Evolutionary conservation across 2,329 filamentous ascomycete genomes (phyloP), one percentile per base, ranked within the genome.

Genomic region (Fusarium sulawesiense): DNA sequence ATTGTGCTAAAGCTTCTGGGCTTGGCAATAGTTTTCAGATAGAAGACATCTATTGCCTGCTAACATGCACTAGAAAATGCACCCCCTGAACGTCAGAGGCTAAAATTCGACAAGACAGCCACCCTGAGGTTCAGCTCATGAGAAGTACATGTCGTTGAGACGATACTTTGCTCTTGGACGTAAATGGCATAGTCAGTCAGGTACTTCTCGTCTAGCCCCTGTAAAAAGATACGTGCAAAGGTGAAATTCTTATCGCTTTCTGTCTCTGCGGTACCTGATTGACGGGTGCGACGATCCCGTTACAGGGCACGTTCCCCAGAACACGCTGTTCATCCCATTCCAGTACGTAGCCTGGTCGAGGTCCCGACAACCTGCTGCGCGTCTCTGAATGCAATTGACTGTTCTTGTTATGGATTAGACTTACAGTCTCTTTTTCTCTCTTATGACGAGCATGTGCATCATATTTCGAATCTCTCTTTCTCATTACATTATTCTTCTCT

Each of bases 321-420:
- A 71, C 67, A 68, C 63, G 64, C 68, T 70, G 67, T 68, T 68
- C 66, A 68, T 64, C 63, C 57, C 67, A 68, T 70, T 70, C 66
- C 67, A 54, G 34, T 53, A 29, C 23, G 49, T 42, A 53, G 23
- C 18, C 34, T 41, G 34, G 34, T 37, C 34, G 23, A 20, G n/a
- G 49, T 29, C 27, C 7, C 23, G 40, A 27, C 61, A 61, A 61
- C 55, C 48, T 29, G 44, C 40, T 61, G 23, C 32, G 27, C 60
- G 56, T 56, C 44, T 55, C 14, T 23, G 29, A 60, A 46, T 37
- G 16, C 46, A 55, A 59, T 40, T 70, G 40, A 53, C 23, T 49
- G 7, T 46, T 49, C 49, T 47, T 20, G 21, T 42, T 40, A n/a
- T n/a, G 34, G 23, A 4, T 27, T 29, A 21, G 18, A 53, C 23